Conservation (phyloP, 495 filamentous ascomycete species). For the Podospora australis region DNA sequence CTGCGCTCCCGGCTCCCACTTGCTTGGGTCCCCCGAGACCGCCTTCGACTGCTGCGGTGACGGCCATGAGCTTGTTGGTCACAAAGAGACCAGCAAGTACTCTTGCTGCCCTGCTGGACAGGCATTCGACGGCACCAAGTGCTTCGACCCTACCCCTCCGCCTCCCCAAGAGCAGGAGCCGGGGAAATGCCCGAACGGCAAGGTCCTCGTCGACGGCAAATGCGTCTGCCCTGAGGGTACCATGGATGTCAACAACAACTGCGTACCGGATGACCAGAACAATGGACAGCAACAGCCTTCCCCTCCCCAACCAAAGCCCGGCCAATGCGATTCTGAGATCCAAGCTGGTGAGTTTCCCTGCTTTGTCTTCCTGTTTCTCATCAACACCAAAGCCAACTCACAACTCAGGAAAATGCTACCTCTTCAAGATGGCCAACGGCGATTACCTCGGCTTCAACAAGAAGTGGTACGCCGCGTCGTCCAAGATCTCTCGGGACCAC, state of each 20-base stretch:
- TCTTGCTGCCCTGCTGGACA: not conserved
- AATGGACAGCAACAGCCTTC: not conserved
- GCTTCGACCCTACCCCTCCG: not conserved
- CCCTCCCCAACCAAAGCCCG: not conserved
- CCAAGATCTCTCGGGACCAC: too few species aligned
- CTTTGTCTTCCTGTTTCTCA: too few species aligned
- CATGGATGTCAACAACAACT: not conserved
- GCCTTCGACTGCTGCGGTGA: too few species aligned
- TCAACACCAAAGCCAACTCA: too few species aligned
- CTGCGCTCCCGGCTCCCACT: not conserved
- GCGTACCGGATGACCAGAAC: not conserved
- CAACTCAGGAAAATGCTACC: too few species aligned
- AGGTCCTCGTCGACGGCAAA: not conserved
- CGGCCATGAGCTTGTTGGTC: too few species aligned
- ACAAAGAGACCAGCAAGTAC: too few species aligned
- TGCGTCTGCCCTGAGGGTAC: not conserved
- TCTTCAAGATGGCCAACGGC: too few species aligned
- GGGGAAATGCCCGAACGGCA: not conserved
- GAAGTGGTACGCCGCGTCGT: too few species aligned
- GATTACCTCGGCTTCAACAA: too few species aligned
- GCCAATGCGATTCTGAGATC: not conserved
- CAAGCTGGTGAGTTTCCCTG: too few species aligned
- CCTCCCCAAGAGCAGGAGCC: too few species aligned
- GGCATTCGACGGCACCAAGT: not conserved
- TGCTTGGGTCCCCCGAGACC: not conserved